Evolutionary conservation across 2,329 filamentous ascomycete genomes (phyloP), one percentile per base, ranked within the genome.

Genomic region (Pseudocercospora macadamiae): DNA sequence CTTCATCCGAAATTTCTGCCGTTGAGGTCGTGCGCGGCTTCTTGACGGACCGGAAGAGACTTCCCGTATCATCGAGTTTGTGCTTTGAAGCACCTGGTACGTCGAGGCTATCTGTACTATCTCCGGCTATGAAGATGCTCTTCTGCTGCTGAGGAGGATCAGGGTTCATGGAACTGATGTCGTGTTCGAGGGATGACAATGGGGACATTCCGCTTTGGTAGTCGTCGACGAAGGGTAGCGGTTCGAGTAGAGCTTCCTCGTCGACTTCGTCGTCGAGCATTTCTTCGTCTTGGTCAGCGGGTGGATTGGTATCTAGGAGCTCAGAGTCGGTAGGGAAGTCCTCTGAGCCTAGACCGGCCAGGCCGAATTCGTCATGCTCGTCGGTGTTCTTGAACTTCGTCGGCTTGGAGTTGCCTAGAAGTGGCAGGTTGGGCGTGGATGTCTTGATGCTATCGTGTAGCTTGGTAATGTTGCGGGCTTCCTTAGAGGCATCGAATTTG

Each of bases 381-480:
- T 62, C 54, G 18, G 19, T 3, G n/a, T 34, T 57, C 18, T 36
- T 45, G 19, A 42, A 16, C 9, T 51, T 57, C 16, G 51, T 10
- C 26, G 32, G 18, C 16, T 47, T 36, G 1, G 55, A 21, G 3
- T 23, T 36, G 21, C 28, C 47, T 14, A 52, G 53, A 19, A 54
- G 53, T n/a, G 63, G 63, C 3, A 69, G 55, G 3, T 42, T 44
- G 14, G 64, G 57, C 7, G 64, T 69, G 2, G 61, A 62, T 9
- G 45, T 65, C 42, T 62, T 62, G 28, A 66, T 51, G 42, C 63
- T 70, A 56, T 66, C 63, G 62, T 69, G 65, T 1, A 70, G 54
- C n/a, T 57, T 48, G 18, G 66, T 54, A 12, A 71, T 62, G 9
- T 61, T 59, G 6, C 55, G 60, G 14, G 53, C 52, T 36, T 68